These are phyloP conservation scores for Mycena galericulata DNA, from an alignment of 768 basidiomycete species.

Conservation along the genomic window DNA sequence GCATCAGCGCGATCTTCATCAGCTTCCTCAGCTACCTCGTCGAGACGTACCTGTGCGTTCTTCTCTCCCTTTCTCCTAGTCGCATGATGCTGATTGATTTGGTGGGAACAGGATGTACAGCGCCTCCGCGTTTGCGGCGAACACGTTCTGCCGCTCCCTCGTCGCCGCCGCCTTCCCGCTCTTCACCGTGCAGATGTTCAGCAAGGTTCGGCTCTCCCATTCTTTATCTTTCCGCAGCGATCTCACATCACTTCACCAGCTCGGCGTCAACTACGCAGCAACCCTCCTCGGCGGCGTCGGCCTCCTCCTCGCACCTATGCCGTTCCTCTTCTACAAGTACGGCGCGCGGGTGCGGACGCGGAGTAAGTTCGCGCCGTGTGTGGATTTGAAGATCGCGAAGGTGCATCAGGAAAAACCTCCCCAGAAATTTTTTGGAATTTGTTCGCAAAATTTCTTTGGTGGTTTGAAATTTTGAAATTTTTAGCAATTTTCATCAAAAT, in stretches of 20 bases:
- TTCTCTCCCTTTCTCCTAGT: background rate
- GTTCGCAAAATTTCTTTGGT: too few relatives aligned
- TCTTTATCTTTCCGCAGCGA: too few relatives aligned
- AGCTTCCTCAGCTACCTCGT: slow-evolving; percentile 70
- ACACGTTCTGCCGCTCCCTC: slow-evolving; percentile 68
- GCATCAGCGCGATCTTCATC: slow-evolving; percentile 69
- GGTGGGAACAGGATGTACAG: slow-evolving; percentile 57
- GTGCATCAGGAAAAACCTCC: too few relatives aligned
- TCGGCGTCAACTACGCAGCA: slow-evolving; percentile 65
- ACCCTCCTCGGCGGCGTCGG: slow-evolving; percentile 69
- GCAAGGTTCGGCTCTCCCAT: slow-evolving; percentile 49
- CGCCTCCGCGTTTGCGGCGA: slow-evolving; percentile 74
- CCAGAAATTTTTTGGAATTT: too few relatives aligned
- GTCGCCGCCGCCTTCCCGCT: slow-evolving; percentile 73
- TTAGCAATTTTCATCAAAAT: too few relatives aligned
- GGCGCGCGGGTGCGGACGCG: slow-evolving; percentile 66
- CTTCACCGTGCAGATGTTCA: slow-evolving; percentile 76
- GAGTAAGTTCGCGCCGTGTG: slow-evolving; percentile 68
- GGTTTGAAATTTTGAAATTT: too few relatives aligned
- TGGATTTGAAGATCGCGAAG: slow-evolving; percentile 28
- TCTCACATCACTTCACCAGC: too few relatives aligned
- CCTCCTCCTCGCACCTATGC: slow-evolving; percentile 70
- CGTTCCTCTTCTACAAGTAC: slow-evolving; percentile 78
- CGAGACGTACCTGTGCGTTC: slow-evolving; percentile 64
- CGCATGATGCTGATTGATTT: background rate